Base-by-base conservation (phyloP, 768 basidiomycete genomes). In the Suillus subaureus region DNA sequence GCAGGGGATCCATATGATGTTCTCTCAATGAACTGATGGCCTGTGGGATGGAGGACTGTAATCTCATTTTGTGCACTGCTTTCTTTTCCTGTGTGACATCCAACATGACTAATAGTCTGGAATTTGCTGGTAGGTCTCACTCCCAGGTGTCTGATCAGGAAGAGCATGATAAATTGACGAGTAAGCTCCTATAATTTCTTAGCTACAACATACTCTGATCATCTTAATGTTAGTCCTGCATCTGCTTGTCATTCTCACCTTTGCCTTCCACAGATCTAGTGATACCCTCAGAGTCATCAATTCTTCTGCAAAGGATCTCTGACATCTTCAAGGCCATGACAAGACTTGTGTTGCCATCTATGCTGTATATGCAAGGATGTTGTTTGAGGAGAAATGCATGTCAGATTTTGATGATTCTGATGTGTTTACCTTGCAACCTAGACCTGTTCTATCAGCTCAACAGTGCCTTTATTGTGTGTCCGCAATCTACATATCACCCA, bases 251-350 rank as follows among this genome's bases (percentile, higher is more conserved):
- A 13, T 26, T 13, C 2, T 55, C 31, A 5, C 31, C 31, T 33
- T 33, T 21, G 6, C 28, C 52, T 54, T 31, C 31, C 31, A 31
- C 54, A 55, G 18, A 55, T 12, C 52, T 18, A 54, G 31, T 4
- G 33, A 35, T 35, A 35, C 21, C 28, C 12, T n/a, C 12, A 3
- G 55, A 35, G n/a, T 13, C n/a, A 3, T 56, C 21, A 8, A 37
- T 35, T 35, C 6, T 74, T 23, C 79, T 94, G 18, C 89, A 89
- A 3, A 94, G 94, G 0, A 83, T 94, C 0, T 85, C 89, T 61
- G 83, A 86, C n/a, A 79, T 92, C 40, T 70, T 95, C 13, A 72
- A 79, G 12, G 81, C 81, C 31, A 88, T 87, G 63, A 80, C 0
- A 79, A 85, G n/a, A 91, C 88, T 69, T 85, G 90, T 66, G 90